Evolutionary conservation across 352 stramenopile genomes (phyloP), one percentile per base, ranked within the genome.

Genomic region (Blastocystis sp.): DNA sequence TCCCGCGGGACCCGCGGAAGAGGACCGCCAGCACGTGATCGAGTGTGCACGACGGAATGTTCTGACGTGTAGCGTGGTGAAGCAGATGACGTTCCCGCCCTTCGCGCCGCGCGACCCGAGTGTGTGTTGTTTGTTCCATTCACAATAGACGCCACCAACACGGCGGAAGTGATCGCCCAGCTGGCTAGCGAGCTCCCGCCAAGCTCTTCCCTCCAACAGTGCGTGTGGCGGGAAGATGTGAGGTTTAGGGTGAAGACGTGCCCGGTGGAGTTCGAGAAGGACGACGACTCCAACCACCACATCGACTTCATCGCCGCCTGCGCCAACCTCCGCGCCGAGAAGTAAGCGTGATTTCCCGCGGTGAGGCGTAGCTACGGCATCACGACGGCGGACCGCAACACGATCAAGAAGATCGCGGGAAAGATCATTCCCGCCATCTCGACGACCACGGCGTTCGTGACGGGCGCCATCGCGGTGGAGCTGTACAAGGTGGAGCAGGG

Each of bases 401-500:
- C 96, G 70, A 98, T 95, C 43, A 95, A 97, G 71, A 96, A 97
- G 43, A 99, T 99, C 91, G 97, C 97, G n/a, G 97, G 97, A 67
- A 98, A 98, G 90, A 99, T 99, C 90, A 99, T 99, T 87, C 97
- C 97, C 11, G 97, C 97, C 17, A 99, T 99, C 90, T 96, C 97
- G 23, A 99, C 97, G 48, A 99, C 97, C 9, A 99, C 97, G 11
- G 96, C 96, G n/a, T 91, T 99, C 53, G 97, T 99, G 43, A 98
- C 97, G 0, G 97, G 71, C 34, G 52, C 56, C 3, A 65, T 81
- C 11, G 71, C 71, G 28, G 48, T 81, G 41, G 71, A 81, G 71
- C 4, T 66, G 71, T 64, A 52, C n/a, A 81, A 81, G 52, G 21
- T 81, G 7, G 62, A 28, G 1, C 23, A 17, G 48, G 71, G 71